These are phyloP conservation scores for Hygrophorus pudorinus DNA, from an alignment of 768 basidiomycete genomes.

Conservation along the genomic window DNA sequence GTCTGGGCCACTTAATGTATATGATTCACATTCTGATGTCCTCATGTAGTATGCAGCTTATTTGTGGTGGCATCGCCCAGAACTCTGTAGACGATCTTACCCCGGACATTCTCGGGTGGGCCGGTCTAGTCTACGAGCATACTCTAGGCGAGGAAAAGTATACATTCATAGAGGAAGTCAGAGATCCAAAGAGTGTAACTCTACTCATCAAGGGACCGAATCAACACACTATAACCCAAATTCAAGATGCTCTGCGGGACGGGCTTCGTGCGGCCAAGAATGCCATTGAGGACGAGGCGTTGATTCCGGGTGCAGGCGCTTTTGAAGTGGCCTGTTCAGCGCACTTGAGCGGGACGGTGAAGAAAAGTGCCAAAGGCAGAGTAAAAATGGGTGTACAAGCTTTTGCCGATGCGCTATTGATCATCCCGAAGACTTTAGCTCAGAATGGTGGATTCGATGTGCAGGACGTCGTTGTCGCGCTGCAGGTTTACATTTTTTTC, in stretches of 20 bases:
- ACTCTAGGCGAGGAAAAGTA: conserved; percentile 98
- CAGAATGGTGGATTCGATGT: conserved; percentile 96
- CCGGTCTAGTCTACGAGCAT: conserved; percentile 97
- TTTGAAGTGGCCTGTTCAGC: conserved; percentile 91
- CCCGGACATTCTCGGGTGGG: conserved; percentile 90
- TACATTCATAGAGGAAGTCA: conserved; percentile 96
- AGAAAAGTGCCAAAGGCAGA: conserved; percentile 84
- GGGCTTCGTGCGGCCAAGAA: conserved; percentile 96
- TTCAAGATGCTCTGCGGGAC: conserved; percentile 96
- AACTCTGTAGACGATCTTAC: conserved; percentile 96
- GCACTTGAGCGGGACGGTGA: conserved; percentile 69
- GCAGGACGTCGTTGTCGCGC: conserved; percentile 84
- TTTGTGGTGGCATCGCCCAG: conserved; percentile 91
- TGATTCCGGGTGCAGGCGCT: conserved; percentile 95
- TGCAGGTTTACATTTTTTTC: conserved; percentile 50
- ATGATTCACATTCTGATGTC: not conserved
- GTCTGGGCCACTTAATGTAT: conserved; percentile 12
- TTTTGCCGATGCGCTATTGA: conserved; percentile 86
- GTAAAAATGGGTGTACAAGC: conserved; percentile 97
- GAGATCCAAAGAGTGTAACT: conserved; percentile 89
- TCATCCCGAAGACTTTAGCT: conserved; percentile 95
- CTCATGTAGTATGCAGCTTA: conserved; percentile 65
- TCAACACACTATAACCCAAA: conserved; percentile 90
- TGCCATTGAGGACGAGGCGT: conserved; percentile 78
- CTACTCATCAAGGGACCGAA: conserved; percentile 98